Conservation (phyloP, 164 flowering plant species). For the Stephania cephalantha region DNA sequence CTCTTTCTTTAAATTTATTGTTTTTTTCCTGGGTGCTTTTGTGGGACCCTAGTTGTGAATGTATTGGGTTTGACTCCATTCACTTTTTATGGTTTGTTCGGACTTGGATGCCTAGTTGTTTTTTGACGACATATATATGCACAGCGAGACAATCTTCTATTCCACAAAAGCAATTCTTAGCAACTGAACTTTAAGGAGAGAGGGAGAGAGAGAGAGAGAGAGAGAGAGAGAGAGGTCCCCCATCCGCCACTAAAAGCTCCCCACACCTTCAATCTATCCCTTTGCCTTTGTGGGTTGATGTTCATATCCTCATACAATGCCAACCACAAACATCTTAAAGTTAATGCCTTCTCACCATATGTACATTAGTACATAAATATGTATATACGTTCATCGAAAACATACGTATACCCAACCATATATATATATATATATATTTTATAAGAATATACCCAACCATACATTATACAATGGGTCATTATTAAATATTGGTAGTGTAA, state of each 20-base stretch:
- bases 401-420: background rate
- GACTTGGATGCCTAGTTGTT: conserved; percentile 16
- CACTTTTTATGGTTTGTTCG: conserved; percentile 12
- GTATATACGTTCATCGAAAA: background rate
- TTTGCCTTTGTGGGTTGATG: conserved; percentile 22
- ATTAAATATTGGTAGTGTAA: no score
- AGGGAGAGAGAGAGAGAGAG: background rate
- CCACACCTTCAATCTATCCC: conserved; percentile 5
- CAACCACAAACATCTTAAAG: conserved; percentile 21
- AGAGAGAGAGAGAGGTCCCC: conserved; percentile 13
- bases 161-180: conserved; percentile 48
- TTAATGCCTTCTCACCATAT: background rate
- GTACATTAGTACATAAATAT: background rate
- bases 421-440: background rate
- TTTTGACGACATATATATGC: conserved; percentile 25
- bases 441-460: no score
- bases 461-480: no score
- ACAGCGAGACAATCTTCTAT: conserved; percentile 52
- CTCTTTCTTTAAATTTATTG: background rate
- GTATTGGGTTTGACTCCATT: conserved; percentile 26
- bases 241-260: conserved; percentile 26
- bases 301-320: conserved; percentile 19
- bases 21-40: background rate
- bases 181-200: conserved; percentile 25
- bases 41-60: conserved; percentile 14